Base-by-base conservation (phyloP, 495 filamentous ascomycete species). In the Penicillium steckii region DNA sequence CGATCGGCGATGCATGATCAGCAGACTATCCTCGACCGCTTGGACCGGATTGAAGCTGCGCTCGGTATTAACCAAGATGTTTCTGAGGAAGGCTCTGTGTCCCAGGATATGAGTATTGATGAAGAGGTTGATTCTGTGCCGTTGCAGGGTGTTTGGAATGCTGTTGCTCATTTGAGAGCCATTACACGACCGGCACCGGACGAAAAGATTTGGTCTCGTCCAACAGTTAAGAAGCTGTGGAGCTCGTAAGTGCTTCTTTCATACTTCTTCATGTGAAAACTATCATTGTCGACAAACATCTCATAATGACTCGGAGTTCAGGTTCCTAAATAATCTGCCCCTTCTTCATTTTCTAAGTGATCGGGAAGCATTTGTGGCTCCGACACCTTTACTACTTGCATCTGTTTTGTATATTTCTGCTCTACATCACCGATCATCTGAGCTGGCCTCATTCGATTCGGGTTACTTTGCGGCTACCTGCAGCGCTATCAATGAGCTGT, bases 401-500 rank as follows among this genome's bases (percentile, higher is more conserved):
- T 66, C 71, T 18, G 64, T 74, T 22, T 68, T 74, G 12, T 74
- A 72, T 35, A 71, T 74, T 25, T 68, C 69, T 43, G 60, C 71
- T 7, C 63, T 74, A 1, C 66, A 70, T 32, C 58, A 66, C 47
- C 48, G 52, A 33, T 62, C 63, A 6, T 44, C 57, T 3, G 68
- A 69, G 19, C 42, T 67, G 24, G 59, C 59, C 24, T 57, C 56
- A 18, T 41, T 67, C 3, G 59, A 61, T 15, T 43, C 62, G 1
- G 65, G 59, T 1, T 74, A 74, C 27, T 70, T 72, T 58, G 48
- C 63, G 6, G 63, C 63, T 18, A 71, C 50, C 17, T 74, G 65
- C 46, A 60, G 63, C 38, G 68, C 71, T 29, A 70, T 74, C 38
- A 54, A 68, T 8, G 62, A 72, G 38, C 45, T 72, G 13, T 54